Conservation (phyloP, 192 early-diverging fungal genomes). For the Jimgerdemannia flammicorona region DNA sequence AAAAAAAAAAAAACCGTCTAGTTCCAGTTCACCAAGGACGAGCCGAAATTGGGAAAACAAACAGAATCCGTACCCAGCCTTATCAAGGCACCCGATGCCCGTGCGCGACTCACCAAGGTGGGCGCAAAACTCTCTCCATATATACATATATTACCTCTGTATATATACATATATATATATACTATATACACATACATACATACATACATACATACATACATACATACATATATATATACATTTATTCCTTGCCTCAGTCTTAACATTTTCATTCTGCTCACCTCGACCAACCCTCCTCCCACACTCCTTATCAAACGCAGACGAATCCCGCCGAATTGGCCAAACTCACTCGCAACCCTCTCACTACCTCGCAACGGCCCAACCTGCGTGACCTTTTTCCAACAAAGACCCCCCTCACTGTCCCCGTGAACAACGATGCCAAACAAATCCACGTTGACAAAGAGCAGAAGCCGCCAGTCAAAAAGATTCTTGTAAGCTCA, state of each 20-base stretch:
- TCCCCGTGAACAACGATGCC: not conserved
- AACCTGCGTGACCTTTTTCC: not conserved
- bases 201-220: not conserved
- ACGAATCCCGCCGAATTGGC: not conserved
- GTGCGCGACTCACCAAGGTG: not conserved
- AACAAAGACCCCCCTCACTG: not conserved
- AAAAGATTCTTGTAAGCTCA: not conserved
- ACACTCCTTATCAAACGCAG: not conserved
- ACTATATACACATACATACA: too few relatives aligned
- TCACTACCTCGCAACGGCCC: not conserved
- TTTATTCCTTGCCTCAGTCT: too few relatives aligned
- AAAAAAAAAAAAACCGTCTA: not conserved
- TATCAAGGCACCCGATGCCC: not conserved
- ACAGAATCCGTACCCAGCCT: not conserved
- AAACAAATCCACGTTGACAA: not conserved
- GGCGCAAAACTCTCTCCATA: not conserved
- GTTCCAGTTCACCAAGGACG: not conserved
- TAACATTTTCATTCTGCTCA: too few relatives aligned
- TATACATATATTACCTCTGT: not conserved
- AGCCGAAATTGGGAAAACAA: not conserved
- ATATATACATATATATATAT: too few relatives aligned
- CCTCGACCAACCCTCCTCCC: not conserved
- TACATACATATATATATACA: too few relatives aligned
- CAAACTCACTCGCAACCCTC: not conserved
- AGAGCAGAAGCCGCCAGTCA: not conserved